A percentile compares a stretch with the other conserved stretches of the same genome.
Evolutionary conservation across 202 grass and related monocot genomes (phyloP).

Genomic region (Setaria italica): DNA sequence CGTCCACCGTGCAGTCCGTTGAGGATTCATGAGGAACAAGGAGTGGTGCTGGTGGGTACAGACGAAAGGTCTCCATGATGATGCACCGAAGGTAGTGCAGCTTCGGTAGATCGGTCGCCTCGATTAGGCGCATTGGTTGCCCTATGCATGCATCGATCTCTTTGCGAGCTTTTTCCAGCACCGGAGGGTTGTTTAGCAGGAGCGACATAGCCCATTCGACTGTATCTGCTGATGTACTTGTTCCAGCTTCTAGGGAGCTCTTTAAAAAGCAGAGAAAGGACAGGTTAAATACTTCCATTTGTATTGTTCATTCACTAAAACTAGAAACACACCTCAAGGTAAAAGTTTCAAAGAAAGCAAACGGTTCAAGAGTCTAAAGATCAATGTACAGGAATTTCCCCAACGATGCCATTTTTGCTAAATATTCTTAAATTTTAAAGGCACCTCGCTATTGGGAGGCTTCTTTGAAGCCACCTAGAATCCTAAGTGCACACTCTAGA

Average conservation of each 20-base stretch:
- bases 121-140: conserved; percentile 29
- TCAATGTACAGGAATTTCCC: neutral
- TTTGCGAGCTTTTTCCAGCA: conserved; percentile 24
- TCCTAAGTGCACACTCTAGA: too few relatives aligned
- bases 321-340: neutral
- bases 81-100: conserved; percentile 53
- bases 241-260: conserved; percentile 56
- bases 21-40: conserved; percentile 63
- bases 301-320: neutral
- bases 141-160: conserved; percentile 53
- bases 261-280: neutral
- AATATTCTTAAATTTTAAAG: neutral
- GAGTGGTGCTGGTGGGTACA: conserved; percentile 58
- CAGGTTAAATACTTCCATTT: neutral
- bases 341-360: neutral
- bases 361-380: neutral
- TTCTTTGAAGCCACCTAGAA: too few relatives aligned
- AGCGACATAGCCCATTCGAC: conserved; percentile 74
- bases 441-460: too few relatives aligned
- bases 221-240: conserved; percentile 43
- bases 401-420: neutral
- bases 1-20: conserved; percentile 39
- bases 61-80: conserved; percentile 62
- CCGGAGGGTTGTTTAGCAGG: conserved; percentile 41
- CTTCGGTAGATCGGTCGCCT: conserved; percentile 44